Evolutionary conservation across 148 eudicot species (phyloP), one percentile per base, ranked within the genome.

Genomic region (Nepenthes mirabilis): DNA sequence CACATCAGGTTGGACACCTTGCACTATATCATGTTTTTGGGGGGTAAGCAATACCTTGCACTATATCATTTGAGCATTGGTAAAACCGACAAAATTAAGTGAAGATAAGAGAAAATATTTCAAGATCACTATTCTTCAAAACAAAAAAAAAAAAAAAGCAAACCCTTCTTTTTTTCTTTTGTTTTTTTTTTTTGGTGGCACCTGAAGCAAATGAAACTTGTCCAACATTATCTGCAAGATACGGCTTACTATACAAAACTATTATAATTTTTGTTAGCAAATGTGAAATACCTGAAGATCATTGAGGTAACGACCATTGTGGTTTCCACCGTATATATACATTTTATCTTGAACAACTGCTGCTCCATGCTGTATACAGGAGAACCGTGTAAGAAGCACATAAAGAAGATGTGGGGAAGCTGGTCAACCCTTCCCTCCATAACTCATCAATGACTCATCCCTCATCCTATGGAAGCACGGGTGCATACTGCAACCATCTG

Each of bases 241-340:
- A 40, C 45, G 4, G 45, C 45, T 8, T 4, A 4, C 8, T 40
- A 40, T 40, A 3, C 45, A 8, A 40, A 4, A 40, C 45, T 40
- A 40, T 40, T 8, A 40, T 3, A 40, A 40, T 40, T 3, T 40
- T 40, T 40, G 45, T 40, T 40, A 40, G 45, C 8, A 3, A 8
- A 40, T 40, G 45, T 40, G 23, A 37, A 9, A 66, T 69, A 93
- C 99, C 97, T 93, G 99, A 66, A 93, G 95, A 81, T 93, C 99
- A 70, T 65, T 89, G 60, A 93, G 87, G 81, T 93, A 93, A 54
- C 97, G 99, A 14, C 99, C 99, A 78, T 93, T 93, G 82, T 93
- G 87, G 69, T 84, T 93, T 70, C 99, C 99, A 12, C 99, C 97
- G 67, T 77, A 86, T 63, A 86, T 58, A 74, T 93, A 93, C 99